Evolutionary conservation across 106 monocot species (phyloP).

Genomic region (Dendrobium chrysotoxum): DNA sequence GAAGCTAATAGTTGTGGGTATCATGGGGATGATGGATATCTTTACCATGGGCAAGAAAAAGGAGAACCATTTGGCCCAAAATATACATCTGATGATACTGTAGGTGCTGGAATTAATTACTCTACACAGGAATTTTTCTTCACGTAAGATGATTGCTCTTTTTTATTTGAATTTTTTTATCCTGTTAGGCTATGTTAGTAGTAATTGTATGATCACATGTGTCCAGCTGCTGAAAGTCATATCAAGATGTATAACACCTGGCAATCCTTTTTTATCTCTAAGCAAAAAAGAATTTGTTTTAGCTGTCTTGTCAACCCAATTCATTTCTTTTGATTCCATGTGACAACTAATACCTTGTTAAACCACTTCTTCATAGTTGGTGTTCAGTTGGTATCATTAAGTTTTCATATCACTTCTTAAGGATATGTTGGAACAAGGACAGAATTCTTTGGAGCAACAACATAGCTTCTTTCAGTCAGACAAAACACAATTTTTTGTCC

Average conservation of each 20-base stretch:
- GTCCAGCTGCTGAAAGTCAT: background rate
- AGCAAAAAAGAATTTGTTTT: background rate
- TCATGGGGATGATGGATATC: conserved; percentile 86
- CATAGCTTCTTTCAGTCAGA: background rate
- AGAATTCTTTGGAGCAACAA: background rate
- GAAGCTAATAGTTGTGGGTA: conserved; percentile 93
- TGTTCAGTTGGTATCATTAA: background rate
- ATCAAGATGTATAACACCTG: background rate
- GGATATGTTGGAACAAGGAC: background rate
- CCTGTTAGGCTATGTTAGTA: background rate
- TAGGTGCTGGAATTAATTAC: conserved; percentile 96
- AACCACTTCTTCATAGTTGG: background rate
- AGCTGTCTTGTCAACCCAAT: background rate
- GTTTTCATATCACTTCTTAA: background rate
- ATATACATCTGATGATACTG: conserved; percentile 71
- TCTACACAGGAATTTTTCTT: conserved; percentile 84
- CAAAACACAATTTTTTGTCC: background rate
- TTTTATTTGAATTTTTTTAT: background rate
- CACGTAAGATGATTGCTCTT: conserved; percentile 56
- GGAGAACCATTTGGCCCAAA: conserved; percentile 84
- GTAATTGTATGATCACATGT: background rate
- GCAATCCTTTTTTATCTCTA: background rate
- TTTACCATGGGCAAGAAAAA: conserved; percentile 63
- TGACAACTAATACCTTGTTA: background rate
- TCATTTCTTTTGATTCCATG: background rate